These are phyloP conservation scores for Diaporthe ilicicola DNA, from an alignment of 2,329 filamentous ascomycete genomes.

Conservation along the genomic window DNA sequence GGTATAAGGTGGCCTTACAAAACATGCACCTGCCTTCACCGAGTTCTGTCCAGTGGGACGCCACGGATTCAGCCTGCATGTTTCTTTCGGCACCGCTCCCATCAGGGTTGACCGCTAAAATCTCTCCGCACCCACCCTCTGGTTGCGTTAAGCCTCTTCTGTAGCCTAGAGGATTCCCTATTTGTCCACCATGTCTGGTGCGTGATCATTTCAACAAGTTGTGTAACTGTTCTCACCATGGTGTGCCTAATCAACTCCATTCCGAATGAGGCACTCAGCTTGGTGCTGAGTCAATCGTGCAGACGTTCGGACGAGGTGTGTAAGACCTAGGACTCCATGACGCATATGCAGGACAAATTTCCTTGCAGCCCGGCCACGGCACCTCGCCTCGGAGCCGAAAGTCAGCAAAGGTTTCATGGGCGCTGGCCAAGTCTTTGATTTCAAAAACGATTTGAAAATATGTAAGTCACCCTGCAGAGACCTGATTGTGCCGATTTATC, in stretches of 20 bases:
- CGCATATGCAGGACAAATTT: neutral
- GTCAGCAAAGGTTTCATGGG: too few relatives aligned
- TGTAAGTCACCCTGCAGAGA: too few relatives aligned
- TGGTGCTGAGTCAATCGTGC: neutral
- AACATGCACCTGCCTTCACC: neutral
- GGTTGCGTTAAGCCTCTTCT: neutral
- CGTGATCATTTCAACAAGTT: neutral
- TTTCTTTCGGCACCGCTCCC: neutral
- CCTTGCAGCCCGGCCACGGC: neutral
- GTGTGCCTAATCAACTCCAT: neutral
- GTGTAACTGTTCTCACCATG: neutral
- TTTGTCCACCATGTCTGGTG: neutral
- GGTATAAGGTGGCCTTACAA: slow-evolving; percentile 18
- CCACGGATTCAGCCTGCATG: slow-evolving; percentile 5
- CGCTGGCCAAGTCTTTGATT: too few relatives aligned
- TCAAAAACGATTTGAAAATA: too few relatives aligned
- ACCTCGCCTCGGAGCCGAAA: too few relatives aligned
- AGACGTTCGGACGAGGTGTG: neutral
- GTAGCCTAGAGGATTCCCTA: neutral
- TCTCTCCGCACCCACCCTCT: neutral
- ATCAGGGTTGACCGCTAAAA: neutral
- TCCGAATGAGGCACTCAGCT: neutral
- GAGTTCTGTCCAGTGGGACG: slow-evolving; percentile 1
- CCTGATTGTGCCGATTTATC: too few relatives aligned
- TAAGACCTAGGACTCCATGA: too few relatives aligned